Evolutionary conservation across 78 protist species (phyloP).

Genomic region (Dictyostelium brefeldianum): DNA sequence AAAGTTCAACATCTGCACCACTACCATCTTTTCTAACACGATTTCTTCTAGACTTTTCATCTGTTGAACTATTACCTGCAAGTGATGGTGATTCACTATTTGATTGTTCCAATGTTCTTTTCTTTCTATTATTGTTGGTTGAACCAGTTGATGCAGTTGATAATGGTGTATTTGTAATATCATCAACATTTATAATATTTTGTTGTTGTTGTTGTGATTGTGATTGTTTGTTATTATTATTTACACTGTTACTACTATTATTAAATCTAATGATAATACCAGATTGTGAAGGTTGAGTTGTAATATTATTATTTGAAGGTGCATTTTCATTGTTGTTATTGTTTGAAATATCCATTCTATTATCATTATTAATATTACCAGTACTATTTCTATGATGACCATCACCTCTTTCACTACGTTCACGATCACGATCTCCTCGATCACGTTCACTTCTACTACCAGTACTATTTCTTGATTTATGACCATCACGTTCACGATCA

Average conservation of each 20-base stretch:
- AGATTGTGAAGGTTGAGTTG: neutral
- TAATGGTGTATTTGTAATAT: neutral
- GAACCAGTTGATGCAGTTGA: neutral
- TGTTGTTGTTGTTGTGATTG: neutral
- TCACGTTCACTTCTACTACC: slow-evolving; percentile 12
- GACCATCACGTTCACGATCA: neutral
- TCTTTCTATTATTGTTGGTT: neutral
- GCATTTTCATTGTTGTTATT: neutral
- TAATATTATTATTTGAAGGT: slow-evolving; percentile 7
- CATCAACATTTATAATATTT: no score
- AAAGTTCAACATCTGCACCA: slow-evolving; percentile 81
- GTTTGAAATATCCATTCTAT: neutral
- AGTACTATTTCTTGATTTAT: slow-evolving; percentile 21
- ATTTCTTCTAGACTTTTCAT: slow-evolving; percentile 37
- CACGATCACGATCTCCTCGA: neutral
- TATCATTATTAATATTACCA: neutral
- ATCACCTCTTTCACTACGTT: no score
- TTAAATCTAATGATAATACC: neutral
- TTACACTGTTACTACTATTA: neutral
- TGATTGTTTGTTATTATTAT: neutral
- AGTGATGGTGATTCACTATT: slow-evolving; percentile 20
- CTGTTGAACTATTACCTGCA: neutral
- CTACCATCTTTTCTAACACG: slow-evolving; percentile 79
- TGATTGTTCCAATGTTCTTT: slow-evolving; percentile 26
- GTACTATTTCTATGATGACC: slow-evolving; percentile 12